Percentiles rank a stretch among this genome's conserved stretches.
phyloP scores from a whole-genome alignment of 176 grass and related monocot species.

The Triticum monococcum region DNA sequence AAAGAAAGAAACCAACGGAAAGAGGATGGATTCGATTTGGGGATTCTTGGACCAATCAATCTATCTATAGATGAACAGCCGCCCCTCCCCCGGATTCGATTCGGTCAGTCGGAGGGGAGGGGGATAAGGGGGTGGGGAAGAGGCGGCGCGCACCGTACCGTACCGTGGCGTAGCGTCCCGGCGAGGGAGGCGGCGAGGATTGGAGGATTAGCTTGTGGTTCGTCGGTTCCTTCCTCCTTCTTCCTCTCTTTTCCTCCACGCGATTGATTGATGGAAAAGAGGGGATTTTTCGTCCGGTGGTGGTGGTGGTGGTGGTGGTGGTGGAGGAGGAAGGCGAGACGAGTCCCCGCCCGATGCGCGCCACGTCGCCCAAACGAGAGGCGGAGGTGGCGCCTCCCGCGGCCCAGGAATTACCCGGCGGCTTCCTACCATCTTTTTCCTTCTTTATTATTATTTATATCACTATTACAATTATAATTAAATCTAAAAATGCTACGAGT shows the following conservation, averaged over 20 bases:
- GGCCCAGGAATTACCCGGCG: not conserved
- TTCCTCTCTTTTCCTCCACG: not conserved
- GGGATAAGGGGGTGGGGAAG: slow-evolving; percentile 5
- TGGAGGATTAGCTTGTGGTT: not conserved
- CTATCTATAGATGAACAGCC: not conserved
- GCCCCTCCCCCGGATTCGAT: not conserved
- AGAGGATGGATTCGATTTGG: not conserved
- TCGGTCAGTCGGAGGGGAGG: not conserved
- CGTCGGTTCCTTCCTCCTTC: not conserved
- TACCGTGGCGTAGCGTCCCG: too few relatives aligned
- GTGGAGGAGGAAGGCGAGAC: slow-evolving; percentile 30
- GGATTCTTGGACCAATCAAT: not conserved
- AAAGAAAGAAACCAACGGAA: not conserved
- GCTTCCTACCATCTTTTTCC: not conserved
- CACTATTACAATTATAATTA: too few relatives aligned
- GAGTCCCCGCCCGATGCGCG: slow-evolving; percentile 25
- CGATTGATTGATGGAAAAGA: not conserved
- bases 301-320: not conserved
- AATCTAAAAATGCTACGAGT: too few relatives aligned
- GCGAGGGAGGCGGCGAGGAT: too few relatives aligned
- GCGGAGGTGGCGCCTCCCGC: not conserved
- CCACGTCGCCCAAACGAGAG: not conserved
- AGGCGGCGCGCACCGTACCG: not conserved
- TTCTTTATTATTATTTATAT: not conserved
- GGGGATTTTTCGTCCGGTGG: not conserved